phyloP scores from a whole-genome alignment of 2,329 filamentous ascomycete genomes.

The Canariomyces notabilis region DNA sequence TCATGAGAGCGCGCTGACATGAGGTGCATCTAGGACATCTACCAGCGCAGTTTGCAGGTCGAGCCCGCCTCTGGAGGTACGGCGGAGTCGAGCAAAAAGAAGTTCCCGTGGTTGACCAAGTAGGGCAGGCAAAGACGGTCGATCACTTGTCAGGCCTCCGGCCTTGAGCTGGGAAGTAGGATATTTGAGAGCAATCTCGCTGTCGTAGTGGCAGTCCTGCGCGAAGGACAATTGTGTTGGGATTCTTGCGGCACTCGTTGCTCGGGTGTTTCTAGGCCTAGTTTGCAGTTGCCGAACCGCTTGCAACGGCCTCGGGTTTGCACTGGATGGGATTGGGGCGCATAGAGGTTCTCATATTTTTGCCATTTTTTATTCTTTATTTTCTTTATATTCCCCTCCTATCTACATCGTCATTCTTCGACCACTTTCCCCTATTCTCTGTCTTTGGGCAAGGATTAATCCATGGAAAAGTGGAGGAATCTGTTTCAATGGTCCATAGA shows the following conservation, averaged over 20 bases:
- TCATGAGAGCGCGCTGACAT: constrained; percentile 13
- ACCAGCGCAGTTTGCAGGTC: constrained; percentile 56
- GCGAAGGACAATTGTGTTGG: too few relatives aligned
- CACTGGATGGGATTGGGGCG: too few relatives aligned
- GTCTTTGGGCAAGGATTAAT: not conserved
- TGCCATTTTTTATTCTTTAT: too few relatives aligned
- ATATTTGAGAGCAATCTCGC: not conserved
- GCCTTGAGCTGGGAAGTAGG: not conserved
- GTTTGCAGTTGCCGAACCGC: too few relatives aligned
- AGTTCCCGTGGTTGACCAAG: constrained; percentile 62
- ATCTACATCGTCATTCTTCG: too few relatives aligned
- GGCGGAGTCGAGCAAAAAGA: constrained; percentile 53
- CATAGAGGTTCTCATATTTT: too few relatives aligned
- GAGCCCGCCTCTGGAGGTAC: constrained; percentile 46
- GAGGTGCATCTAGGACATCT: constrained; percentile 50
- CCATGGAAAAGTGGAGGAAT: not conserved
- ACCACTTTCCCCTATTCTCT: not conserved
- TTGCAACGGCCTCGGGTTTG: too few relatives aligned
- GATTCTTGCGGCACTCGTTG: too few relatives aligned
- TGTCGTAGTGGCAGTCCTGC: too few relatives aligned
- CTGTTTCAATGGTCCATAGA: not conserved
- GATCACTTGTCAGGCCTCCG: too few relatives aligned
- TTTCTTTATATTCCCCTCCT: too few relatives aligned
- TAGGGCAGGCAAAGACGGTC: constrained; percentile 4
- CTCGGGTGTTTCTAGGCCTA: too few relatives aligned